Evolutionary conservation across 371 early-diverging fungal species (phyloP).

Genomic region (Apophysomyces trapeziformis): DNA sequence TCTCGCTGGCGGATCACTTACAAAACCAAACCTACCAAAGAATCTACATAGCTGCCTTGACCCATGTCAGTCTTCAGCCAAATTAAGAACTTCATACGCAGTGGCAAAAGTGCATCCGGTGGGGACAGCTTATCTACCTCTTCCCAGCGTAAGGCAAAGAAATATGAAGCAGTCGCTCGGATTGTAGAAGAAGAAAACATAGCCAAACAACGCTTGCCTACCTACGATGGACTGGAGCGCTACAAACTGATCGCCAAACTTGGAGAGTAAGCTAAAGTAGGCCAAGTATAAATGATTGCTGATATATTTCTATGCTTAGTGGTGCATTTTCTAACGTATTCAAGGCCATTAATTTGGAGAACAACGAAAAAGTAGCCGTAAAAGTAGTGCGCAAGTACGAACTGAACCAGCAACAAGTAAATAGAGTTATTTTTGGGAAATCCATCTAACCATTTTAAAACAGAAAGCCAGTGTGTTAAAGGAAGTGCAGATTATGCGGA

Average conservation of each 20-base stretch:
- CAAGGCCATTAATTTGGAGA: slow-evolving; percentile 61
- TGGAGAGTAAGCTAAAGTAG: slow-evolving; percentile 58
- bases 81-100: slow-evolving; percentile 50
- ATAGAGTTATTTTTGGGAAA: neutral
- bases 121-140: neutral
- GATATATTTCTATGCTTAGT: slow-evolving; percentile 27
- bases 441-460: neutral
- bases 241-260: slow-evolving; percentile 54
- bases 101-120: slow-evolving; percentile 21
- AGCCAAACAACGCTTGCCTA: slow-evolving; percentile 19
- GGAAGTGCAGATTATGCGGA: slow-evolving; percentile 87
- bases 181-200: slow-evolving; percentile 25
- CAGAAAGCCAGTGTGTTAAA: slow-evolving; percentile 82
- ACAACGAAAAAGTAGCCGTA: slow-evolving; percentile 68
- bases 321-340: slow-evolving; percentile 84
- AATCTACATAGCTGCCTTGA: neutral
- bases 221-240: slow-evolving; percentile 35
- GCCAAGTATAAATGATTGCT: too few relatives aligned
- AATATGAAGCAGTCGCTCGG: slow-evolving; percentile 23
- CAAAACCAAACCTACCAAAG: neutral
- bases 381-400: slow-evolving; percentile 71
- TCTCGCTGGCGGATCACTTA: neutral
- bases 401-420: slow-evolving; percentile 27
- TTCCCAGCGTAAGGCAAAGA: slow-evolving; percentile 20
- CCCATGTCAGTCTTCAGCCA: slow-evolving; percentile 49